A percentile compares a stretch with the other conserved stretches of the same genome.
These are phyloP conservation scores for Colletotrichum spaethianum DNA, from an alignment of 2,329 filamentous ascomycete species.

Conservation along the genomic window DNA sequence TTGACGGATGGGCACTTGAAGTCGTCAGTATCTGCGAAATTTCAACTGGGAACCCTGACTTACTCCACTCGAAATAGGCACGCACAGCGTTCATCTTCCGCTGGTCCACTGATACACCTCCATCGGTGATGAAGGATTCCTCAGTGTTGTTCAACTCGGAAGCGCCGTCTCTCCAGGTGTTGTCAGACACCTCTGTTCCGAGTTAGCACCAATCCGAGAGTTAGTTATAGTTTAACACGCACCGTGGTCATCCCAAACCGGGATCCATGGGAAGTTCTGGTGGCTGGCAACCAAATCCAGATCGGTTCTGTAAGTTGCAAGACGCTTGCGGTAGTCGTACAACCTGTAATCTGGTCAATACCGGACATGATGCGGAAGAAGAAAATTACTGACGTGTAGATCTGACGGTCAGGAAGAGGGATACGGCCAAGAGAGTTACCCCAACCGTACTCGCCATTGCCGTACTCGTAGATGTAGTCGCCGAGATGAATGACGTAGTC, in stretches of 20 bases:
- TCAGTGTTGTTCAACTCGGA: slow-evolving; percentile 76
- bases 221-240: slow-evolving; percentile 52
- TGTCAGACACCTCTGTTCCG: slow-evolving; percentile 68
- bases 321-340: slow-evolving; percentile 60
- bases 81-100: slow-evolving; percentile 81
- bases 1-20: slow-evolving; percentile 55
- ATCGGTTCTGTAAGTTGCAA: slow-evolving; percentile 58
- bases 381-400: slow-evolving; percentile 55
- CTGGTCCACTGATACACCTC: slow-evolving; percentile 76
- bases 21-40: neutral
- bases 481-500: slow-evolving; percentile 74
- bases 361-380: slow-evolving; percentile 25
- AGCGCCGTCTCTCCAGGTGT: slow-evolving; percentile 75
- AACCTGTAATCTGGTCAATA: slow-evolving; percentile 49
- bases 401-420: slow-evolving; percentile 65
- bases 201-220: slow-evolving; percentile 42
- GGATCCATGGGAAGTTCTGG: slow-evolving; percentile 60
- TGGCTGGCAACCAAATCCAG: slow-evolving; percentile 57
- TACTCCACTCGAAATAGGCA: slow-evolving; percentile 77
- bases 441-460: slow-evolving; percentile 62
- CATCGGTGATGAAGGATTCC: slow-evolving; percentile 72
- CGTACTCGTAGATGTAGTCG: slow-evolving; percentile 75
- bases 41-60: neutral
- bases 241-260: slow-evolving; percentile 65
- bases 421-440: slow-evolving; percentile 66